phyloP scores from a whole-genome alignment of 495 filamentous ascomycete genomes.

The Chaetomium tenue region DNA sequence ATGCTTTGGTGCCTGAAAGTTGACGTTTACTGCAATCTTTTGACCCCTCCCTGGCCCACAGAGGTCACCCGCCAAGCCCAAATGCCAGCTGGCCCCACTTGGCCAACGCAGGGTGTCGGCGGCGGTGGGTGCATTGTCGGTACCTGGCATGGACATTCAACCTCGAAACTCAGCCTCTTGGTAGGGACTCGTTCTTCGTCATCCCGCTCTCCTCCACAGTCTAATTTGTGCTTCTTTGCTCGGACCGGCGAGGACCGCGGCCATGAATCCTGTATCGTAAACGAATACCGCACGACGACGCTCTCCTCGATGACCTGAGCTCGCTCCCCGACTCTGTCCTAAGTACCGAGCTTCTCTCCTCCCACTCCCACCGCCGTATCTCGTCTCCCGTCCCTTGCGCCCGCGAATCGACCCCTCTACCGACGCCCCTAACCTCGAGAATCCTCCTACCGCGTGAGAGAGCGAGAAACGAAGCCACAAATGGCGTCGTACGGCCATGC shows the following conservation, averaged over 20 bases:
- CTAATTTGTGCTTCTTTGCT: neutral
- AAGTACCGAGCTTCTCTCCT: conserved; percentile 7
- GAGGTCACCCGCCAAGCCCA: conserved; percentile 8
- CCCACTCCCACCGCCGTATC: conserved; percentile 6
- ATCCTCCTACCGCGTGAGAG: neutral
- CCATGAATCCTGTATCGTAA: conserved; percentile 26
- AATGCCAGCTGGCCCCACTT: conserved; percentile 27
- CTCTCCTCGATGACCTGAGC: conserved; percentile 22
- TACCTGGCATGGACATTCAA: conserved; percentile 19
- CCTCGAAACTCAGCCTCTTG: conserved; percentile 16
- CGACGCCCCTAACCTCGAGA: conserved; percentile 4
- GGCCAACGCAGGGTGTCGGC: conserved; percentile 15
- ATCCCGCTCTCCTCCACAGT: conserved; percentile 1
- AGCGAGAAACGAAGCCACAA: neutral
- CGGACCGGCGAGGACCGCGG: conserved; percentile 12
- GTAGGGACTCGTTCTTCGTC: neutral
- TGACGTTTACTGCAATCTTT: conserved; percentile 12
- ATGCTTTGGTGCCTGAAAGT: conserved; percentile 16
- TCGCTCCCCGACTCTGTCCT: conserved; percentile 14
- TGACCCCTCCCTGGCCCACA: too few relatives aligned
- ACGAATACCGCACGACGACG: conserved; percentile 11
- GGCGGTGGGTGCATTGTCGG: conserved; percentile 13
- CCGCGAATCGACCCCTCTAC: neutral
- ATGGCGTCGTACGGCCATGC: conserved; percentile 51
- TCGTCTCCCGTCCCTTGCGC: neutral